Conservation (phyloP, 164 flowering plant genomes). For the Vitis rupestris region DNA sequence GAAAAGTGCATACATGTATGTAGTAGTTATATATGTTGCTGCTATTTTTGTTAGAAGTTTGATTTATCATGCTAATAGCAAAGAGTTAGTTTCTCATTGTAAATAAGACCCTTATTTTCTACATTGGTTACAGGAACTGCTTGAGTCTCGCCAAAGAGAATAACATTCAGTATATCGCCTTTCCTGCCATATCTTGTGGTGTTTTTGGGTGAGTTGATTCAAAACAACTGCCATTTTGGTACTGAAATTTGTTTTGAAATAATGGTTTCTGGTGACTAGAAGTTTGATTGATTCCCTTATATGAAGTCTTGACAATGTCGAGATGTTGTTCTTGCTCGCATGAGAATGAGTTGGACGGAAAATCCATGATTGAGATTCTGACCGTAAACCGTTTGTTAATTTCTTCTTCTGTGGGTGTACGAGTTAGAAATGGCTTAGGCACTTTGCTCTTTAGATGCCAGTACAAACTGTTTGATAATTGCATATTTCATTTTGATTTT, state of each 20-base stretch:
- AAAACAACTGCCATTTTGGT: neutral
- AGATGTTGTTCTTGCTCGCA: too few relatives aligned
- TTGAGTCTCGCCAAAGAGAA: conserved; percentile 74
- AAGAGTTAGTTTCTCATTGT: neutral
- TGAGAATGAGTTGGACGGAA: too few relatives aligned
- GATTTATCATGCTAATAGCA: neutral
- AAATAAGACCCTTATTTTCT: conserved; percentile 1
- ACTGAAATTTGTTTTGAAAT: too few relatives aligned
- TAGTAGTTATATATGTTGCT: neutral
- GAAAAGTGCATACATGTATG: conserved; percentile 71
- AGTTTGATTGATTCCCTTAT: neutral
- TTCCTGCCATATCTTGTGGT: conserved; percentile 97
- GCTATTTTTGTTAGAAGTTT: neutral
- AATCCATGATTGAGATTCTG: too few relatives aligned
- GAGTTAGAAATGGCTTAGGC: neutral
- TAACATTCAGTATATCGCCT: conserved; percentile 77
- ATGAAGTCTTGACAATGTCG: neutral
- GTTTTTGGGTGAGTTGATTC: conserved; percentile 55
- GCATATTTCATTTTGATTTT: neutral
- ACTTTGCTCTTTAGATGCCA: neutral
- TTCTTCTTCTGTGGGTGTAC: neutral
- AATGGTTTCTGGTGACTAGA: too few relatives aligned
- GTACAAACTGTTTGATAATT: neutral
- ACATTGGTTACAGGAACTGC: conserved; percentile 57
- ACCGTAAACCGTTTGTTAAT: too few relatives aligned